Evolutionary conservation across 2,329 filamentous ascomycete species (phyloP).

Genomic region (Cordyceps farinosa): DNA sequence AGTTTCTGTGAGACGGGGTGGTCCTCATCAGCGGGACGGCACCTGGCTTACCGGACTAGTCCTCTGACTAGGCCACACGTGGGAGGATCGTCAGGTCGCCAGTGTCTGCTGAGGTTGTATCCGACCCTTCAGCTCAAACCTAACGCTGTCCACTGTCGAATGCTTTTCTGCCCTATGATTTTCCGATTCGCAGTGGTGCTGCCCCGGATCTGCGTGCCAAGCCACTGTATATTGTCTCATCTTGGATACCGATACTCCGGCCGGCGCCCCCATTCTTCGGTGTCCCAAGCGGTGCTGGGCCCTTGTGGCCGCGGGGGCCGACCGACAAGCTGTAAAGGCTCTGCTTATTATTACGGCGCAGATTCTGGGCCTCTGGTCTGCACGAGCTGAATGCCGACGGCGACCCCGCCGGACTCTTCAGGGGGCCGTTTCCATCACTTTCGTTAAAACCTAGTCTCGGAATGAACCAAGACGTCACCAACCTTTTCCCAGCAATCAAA

Average conservation of each 20-base stretch:
- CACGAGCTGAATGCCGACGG: slow-evolving; percentile 1
- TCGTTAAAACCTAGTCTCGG: background rate
- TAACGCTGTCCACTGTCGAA: background rate
- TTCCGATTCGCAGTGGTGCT: background rate
- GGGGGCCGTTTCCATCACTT: background rate
- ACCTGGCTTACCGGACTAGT: slow-evolving; percentile 1
- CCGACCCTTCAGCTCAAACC: slow-evolving; percentile 3
- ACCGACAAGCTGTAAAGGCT: background rate
- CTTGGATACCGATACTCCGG: slow-evolving; percentile 3
- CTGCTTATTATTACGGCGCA: background rate
- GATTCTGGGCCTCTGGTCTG: background rate
- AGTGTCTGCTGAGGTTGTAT: slow-evolving; percentile 4
- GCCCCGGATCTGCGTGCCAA: background rate
- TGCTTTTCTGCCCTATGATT: background rate
- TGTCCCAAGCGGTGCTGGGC: background rate
- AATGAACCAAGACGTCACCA: background rate
- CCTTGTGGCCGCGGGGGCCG: background rate
- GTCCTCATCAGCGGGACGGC: slow-evolving; percentile 1
- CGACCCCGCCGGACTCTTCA: background rate
- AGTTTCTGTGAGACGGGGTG: background rate
- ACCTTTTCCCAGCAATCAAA: background rate
- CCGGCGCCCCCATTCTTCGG: background rate
- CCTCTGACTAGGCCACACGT: slow-evolving; percentile 9
- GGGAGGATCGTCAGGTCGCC: slow-evolving; percentile 11
- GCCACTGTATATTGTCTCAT: background rate